Base-by-base conservation (phyloP, 352 stramenopile genomes). In the Pythium dissimile region DNA sequence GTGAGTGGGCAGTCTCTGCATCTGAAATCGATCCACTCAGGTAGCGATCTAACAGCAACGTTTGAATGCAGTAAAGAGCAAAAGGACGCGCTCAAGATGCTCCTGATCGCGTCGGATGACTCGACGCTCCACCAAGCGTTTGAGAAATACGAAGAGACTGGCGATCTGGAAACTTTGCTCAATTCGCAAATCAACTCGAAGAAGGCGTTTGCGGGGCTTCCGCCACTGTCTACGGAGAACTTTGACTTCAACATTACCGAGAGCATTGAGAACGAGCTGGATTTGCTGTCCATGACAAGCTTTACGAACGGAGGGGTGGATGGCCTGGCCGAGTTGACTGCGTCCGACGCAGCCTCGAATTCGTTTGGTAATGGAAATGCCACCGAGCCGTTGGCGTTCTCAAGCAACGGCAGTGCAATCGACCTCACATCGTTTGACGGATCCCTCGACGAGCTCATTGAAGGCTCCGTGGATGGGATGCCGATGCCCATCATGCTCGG, bases 211-310 rank as follows among this genome's bases (percentile, higher is more conserved):
- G 65, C 63, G 0, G 80, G 78, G 2, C 62, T 90, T 31, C 75
- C 76, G 16, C 75, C 80, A 23, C 69, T 88, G 3, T 86, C 75
- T 5, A 81, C 70, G 0, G 68, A 86, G 18, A 74, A 66, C 2
- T 89, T 89, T 26, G 80, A 92, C 50, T 86, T 89, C 54, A 67
- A 86, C 53, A 73, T 92, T 41, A 90, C 83, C 31, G 73, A 92
- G 46, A 87, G 80, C 52, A 89, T 92, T 38, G 75, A 89, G 48
- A 86, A 89, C 65, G 80, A 88, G 41, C 60, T 92, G 44, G 80
- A 92, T 49, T 32, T 90, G 65, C 64, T 92, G 32, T 88, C 77
- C 44, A 88, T 89, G 77, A 61, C 69, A 38, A 89, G 72, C 54
- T 88, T 92, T 26, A 69, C 47, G 5, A 51, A 57, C 2, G 48